phyloP scores from a whole-genome alignment of 2,329 filamentous ascomycete species.

The Fusarium sublunatum region DNA sequence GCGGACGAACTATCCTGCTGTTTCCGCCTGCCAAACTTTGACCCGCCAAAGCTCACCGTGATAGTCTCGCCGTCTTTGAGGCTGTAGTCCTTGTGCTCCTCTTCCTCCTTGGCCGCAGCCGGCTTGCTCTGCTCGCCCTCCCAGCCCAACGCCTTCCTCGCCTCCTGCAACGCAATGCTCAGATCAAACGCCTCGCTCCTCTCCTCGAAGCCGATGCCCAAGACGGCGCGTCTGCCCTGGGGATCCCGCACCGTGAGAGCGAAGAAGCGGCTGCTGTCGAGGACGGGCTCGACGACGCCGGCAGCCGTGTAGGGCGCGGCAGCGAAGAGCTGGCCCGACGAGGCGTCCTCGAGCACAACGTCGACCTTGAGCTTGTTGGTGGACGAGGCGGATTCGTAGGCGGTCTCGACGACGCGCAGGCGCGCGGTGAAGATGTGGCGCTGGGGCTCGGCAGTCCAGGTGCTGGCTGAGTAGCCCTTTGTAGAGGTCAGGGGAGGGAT shows the following conservation, averaged over 20 bases:
- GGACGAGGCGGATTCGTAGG: conserved; percentile 57
- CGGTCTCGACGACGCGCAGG: conserved; percentile 81
- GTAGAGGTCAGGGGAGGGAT: conserved; percentile 83
- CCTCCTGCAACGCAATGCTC: conserved; percentile 81
- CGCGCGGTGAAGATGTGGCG: conserved; percentile 88
- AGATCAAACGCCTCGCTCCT: conserved; percentile 89
- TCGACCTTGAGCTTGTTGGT: conserved; percentile 74
- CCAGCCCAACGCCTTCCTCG: conserved; percentile 74
- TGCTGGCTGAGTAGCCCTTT: conserved; percentile 80
- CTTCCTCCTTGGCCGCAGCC: conserved; percentile 51
- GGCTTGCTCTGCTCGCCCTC: conserved; percentile 56
- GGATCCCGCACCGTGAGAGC: conserved; percentile 83
- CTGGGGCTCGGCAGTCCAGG: conserved; percentile 78
- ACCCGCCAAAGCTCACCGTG: conserved; percentile 76
- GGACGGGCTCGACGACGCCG: conserved; percentile 77
- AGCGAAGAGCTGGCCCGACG: conserved; percentile 80
- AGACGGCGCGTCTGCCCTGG: conserved; percentile 77
- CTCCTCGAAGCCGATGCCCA: conserved; percentile 91
- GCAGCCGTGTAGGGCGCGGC: conserved; percentile 79
- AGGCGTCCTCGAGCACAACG: conserved; percentile 81
- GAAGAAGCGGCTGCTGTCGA: conserved; percentile 87
- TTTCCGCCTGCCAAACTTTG: conserved; percentile 63
- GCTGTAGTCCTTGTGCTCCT: conserved; percentile 73
- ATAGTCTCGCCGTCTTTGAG: conserved; percentile 92
- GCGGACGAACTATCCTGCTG: conserved; percentile 44